Percentiles rank a stretch among this genome's conserved stretches.
Evolutionary conservation across 2,329 filamentous ascomycete species (phyloP).

Genomic region (Botrytis sinoallii): DNA sequence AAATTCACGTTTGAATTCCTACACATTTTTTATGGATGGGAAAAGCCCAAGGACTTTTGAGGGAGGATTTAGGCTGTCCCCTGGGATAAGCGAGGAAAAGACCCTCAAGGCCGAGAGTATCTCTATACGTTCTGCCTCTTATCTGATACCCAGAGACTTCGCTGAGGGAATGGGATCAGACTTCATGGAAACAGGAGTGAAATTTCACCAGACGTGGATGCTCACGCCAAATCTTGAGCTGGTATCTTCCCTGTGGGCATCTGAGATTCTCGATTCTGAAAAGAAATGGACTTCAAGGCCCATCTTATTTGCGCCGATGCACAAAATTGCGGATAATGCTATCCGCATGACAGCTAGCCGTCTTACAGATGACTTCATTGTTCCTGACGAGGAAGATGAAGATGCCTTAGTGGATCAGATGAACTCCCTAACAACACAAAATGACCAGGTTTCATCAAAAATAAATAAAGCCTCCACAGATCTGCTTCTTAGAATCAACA

Average conservation of each 20-base stretch:
- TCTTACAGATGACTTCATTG: constrained; percentile 32
- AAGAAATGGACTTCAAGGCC: constrained; percentile 4
- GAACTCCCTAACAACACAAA: neutral
- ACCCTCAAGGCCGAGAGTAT: neutral
- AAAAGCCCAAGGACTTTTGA: constrained; percentile 23
- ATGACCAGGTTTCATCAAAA: neutral
- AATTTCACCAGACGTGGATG: constrained; percentile 48
- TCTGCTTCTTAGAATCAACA: constrained; percentile 16
- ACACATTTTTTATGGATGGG: constrained; percentile 27
- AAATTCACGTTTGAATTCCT: constrained; percentile 32
- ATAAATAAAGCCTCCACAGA: neutral
- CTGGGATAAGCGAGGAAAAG: neutral
- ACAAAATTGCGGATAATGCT: constrained; percentile 16
- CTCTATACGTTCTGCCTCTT: neutral
- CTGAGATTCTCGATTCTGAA: constrained; percentile 1
- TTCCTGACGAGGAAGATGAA: constrained; percentile 27
- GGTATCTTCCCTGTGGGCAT: constrained; percentile 41
- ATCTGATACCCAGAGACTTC: neutral
- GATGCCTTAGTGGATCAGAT: neutral
- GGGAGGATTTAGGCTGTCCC: constrained; percentile 26
- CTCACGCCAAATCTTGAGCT: constrained; percentile 46
- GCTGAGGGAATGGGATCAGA: constrained; percentile 21
- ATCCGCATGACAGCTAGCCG: constrained; percentile 16
- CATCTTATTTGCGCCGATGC: constrained; percentile 21
- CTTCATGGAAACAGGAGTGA: constrained; percentile 39